A percentile compares a stretch with the other conserved stretches of the same genome.
These are phyloP conservation scores for Neoscytalidium dimidiatum DNA, from an alignment of 2,329 filamentous ascomycete genomes.

Conservation along the genomic window DNA sequence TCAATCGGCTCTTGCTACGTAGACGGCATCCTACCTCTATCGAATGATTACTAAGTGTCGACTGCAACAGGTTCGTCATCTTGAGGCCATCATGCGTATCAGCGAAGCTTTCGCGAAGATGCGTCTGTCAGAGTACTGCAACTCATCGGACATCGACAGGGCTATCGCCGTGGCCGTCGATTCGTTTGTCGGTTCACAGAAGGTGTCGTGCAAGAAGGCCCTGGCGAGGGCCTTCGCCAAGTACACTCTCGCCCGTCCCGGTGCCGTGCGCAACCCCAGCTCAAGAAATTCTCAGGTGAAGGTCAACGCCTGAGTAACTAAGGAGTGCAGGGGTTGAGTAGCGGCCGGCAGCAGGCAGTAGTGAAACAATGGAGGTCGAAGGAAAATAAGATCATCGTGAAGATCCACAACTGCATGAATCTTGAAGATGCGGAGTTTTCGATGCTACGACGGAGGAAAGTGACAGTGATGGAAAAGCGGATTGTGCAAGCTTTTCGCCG, in stretches of 20 bases:
- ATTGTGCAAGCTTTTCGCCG: background rate
- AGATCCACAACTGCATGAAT: background rate
- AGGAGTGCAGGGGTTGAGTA: too few species aligned
- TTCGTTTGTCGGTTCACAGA: constrained; percentile 93
- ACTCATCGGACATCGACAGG: constrained; percentile 86
- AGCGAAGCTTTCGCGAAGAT: constrained; percentile 95
- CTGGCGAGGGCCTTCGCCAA: constrained; percentile 93
- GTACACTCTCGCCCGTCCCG: constrained; percentile 61
- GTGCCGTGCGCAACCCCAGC: constrained; percentile 35
- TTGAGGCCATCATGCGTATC: constrained; percentile 95
- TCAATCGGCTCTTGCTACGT: background rate
- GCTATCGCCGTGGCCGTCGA: constrained; percentile 97
- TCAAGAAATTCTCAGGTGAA: constrained; percentile 6
- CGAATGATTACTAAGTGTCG: background rate
- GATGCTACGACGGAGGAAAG: background rate
- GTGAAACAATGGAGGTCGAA: background rate
- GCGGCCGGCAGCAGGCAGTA: background rate
- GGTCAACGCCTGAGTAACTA: constrained; percentile 9
- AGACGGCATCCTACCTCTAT: background rate
- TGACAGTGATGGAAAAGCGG: background rate
- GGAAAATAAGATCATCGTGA: background rate
- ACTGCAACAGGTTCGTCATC: constrained; percentile 77
- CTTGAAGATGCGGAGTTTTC: background rate
- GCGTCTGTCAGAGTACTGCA: constrained; percentile 96
- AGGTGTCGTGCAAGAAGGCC: constrained; percentile 96